Evolutionary conservation across 768 basidiomycete species (phyloP).

Genomic region (Hortiboletus flavorubellus): DNA sequence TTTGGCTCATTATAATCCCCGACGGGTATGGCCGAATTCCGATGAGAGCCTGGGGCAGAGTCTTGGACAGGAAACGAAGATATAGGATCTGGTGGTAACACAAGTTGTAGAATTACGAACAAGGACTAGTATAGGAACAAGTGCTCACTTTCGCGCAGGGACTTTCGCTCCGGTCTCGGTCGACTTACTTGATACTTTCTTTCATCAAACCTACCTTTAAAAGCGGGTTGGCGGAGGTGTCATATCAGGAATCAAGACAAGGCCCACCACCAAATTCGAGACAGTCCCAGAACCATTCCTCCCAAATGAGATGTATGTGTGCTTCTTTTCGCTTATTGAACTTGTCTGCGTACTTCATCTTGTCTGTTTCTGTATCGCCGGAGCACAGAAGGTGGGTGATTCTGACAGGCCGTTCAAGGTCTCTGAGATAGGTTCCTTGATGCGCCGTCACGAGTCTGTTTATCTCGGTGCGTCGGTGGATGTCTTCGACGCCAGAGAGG

Average conservation of each 20-base stretch:
- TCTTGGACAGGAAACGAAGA: slow-evolving; percentile 14
- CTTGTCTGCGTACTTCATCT: slow-evolving; percentile 75
- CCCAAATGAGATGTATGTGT: slow-evolving; percentile 80
- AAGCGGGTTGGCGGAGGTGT: neutral
- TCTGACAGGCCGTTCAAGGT: slow-evolving; percentile 70
- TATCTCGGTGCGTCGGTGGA: slow-evolving; percentile 58
- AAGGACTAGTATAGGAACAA: neutral
- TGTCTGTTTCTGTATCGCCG: slow-evolving; percentile 62
- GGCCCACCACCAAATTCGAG: slow-evolving; percentile 63
- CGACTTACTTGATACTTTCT: slow-evolving; percentile 52
- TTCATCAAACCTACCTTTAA: slow-evolving; percentile 61
- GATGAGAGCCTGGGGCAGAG: slow-evolving; percentile 13
- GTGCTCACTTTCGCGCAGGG: slow-evolving; percentile 21
- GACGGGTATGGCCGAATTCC: slow-evolving; percentile 7
- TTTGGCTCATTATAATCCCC: slow-evolving; percentile 18
- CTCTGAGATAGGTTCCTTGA: slow-evolving; percentile 70
- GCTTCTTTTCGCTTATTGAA: slow-evolving; percentile 70
- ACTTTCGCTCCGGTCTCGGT: slow-evolving; percentile 58
- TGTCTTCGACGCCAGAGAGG: slow-evolving; percentile 71
- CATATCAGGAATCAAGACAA: neutral
- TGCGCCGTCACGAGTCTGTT: slow-evolving; percentile 54
- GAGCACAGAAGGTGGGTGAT: slow-evolving; percentile 87
- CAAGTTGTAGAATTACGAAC: neutral
- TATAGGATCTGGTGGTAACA: slow-evolving; percentile 7
- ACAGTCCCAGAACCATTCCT: slow-evolving; percentile 97